Base-by-base conservation (phyloP, 306 rosid genomes). In the Lathyrus sativus region DNA sequence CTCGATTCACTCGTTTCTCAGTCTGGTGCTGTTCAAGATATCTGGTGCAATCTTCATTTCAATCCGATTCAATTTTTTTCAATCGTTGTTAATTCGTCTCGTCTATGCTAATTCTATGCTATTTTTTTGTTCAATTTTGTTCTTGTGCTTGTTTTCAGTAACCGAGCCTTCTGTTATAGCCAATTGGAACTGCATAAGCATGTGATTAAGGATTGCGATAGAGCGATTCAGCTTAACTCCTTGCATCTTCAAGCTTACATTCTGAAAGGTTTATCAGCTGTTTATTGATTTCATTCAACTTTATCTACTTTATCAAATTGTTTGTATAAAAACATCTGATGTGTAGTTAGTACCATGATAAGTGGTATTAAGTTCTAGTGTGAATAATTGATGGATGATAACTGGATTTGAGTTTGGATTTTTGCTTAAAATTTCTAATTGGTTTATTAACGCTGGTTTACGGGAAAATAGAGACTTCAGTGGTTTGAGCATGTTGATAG, bases 141-240 rank as follows among this genome's bases (percentile, higher is more conserved):
- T 80, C 19, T 5, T 43, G 66, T 73, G 61, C 57, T 72, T 55
- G 24, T 57, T 26, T 81, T 68, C 95, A 92, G 98, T 84, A 92
- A 92, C 68, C 76, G 98, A 76, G 96, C 98, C 18, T 92, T 89
- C 58, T 92, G 98, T 71, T 92, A 92, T 64, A 85, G 95, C 76
- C 93, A 87, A 82, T 84, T 89, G 80, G 98, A 92, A 86, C 88
- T 92, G 45, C 86, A 92, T 76, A 92, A 92, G 82, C 98, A 92
- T 59, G 98, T 89, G 64, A 82, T 92, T 56, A 92, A 87, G 83
- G 98, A 92, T 80, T 92, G 96, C 31, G 98, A 89, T 63, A 84
- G 54, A 79, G 98, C 96, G 49, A 91, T 92, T 76, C 85, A 84
- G 82, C 90, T 89, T 37, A 91, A 92, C 70, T 85, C 95, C 0